These are phyloP conservation scores for Alternaria atra DNA, from an alignment of 2,329 filamentous ascomycete genomes.

Conservation along the genomic window DNA sequence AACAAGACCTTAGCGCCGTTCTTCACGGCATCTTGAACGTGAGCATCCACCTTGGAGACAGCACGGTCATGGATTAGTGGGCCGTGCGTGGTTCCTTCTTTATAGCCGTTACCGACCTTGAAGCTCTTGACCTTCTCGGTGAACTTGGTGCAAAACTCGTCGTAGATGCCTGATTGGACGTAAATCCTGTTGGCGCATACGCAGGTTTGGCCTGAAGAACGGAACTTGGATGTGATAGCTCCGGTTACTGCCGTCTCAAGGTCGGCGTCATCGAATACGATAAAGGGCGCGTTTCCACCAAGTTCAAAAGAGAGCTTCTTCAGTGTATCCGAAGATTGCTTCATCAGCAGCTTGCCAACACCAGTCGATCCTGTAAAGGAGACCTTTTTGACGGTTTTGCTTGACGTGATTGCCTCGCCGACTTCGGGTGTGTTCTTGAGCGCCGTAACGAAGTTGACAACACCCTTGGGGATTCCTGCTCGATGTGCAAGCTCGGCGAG, in stretches of 20 bases:
- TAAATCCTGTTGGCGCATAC: conserved; percentile 82
- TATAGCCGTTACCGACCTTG: conserved; percentile 79
- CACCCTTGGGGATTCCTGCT: conserved; percentile 88
- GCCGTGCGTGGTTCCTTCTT: conserved; percentile 76
- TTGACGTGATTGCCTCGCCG: conserved; percentile 78
- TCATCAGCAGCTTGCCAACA: conserved; percentile 82
- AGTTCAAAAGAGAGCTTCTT: conserved; percentile 93
- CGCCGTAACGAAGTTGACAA: conserved; percentile 88
- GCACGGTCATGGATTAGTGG: conserved; percentile 88
- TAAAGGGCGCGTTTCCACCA: conserved; percentile 94
- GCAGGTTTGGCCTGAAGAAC: conserved; percentile 93
- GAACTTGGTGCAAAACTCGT: conserved; percentile 74
- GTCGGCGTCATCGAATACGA: conserved; percentile 95
- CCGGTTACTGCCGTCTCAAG: conserved; percentile 84
- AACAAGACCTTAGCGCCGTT: conserved; percentile 45
- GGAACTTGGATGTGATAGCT: conserved; percentile 88
- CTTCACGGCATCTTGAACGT: conserved; percentile 48
- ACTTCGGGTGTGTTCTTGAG: conserved; percentile 81
- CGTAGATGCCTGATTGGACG: conserved; percentile 80
- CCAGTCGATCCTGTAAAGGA: conserved; percentile 86
- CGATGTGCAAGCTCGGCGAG: conserved; percentile 85
- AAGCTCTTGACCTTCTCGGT: conserved; percentile 77
- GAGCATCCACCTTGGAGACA: conserved; percentile 47
- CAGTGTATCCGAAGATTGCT: conserved; percentile 81
- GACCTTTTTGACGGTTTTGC: conserved; percentile 82